A percentile compares a stretch with the other conserved stretches of the same genome.
phyloP scores from a whole-genome alignment of 495 filamentous ascomycete genomes.

The Pseudotulostoma volvatum region DNA sequence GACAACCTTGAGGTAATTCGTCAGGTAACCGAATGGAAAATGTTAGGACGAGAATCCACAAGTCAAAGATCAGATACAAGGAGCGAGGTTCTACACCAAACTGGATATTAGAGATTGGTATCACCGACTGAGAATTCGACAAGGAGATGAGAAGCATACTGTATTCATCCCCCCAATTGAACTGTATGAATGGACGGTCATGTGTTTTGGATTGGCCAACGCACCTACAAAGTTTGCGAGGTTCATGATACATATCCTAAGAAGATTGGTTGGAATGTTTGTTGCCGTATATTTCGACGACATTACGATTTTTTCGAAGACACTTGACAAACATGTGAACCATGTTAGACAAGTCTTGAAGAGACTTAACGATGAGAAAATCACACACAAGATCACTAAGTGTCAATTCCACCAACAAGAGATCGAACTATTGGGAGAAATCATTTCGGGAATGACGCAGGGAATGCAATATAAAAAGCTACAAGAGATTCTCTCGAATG shows the following conservation, averaged over 20 bases:
- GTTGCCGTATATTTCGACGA: constrained; percentile 8
- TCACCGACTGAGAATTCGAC: neutral
- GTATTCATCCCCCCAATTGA: constrained; percentile 7
- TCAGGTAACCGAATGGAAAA: neutral
- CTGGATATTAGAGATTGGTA: neutral
- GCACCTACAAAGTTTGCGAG: constrained; percentile 6
- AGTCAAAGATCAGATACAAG: neutral
- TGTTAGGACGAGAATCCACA: neutral
- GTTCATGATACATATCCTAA: constrained; percentile 6
- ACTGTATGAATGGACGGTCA: constrained; percentile 9
- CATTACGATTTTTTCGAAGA: constrained; percentile 7
- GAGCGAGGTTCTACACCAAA: neutral
- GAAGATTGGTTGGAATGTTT: constrained; percentile 7
- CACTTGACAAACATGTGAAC: constrained; percentile 2
- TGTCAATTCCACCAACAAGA: constrained; percentile 6
- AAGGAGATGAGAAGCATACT: constrained; percentile 5
- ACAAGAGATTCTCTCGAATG: constrained; percentile 3
- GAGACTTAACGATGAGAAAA: constrained; percentile 2
- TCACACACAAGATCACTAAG: constrained; percentile 8
- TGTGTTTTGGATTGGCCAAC: constrained; percentile 9
- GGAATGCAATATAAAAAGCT: constrained; percentile 7
- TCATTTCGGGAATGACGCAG: constrained; percentile 2
- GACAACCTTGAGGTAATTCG: neutral
- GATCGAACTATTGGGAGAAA: constrained; percentile 5
- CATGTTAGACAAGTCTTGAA: constrained; percentile 3